Evolutionary conservation across 176 grass and related monocot species (phyloP), one percentile per base, ranked within the genome.

Genomic region (Oryza coarctata): DNA sequence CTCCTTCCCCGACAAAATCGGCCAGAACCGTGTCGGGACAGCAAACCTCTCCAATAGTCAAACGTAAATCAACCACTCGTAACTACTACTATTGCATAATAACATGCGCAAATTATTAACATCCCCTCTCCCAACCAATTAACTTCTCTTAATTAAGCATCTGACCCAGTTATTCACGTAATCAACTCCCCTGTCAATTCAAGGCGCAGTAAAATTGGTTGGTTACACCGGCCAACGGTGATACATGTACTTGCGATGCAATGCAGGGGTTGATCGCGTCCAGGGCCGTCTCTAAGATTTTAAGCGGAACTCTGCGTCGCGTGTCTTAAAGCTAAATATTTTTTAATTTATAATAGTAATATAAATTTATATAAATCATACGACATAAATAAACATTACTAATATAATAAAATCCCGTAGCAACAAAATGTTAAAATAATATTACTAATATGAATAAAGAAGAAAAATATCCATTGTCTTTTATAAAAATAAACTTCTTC

Each of bases 1-100:
- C 62, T 58, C 65, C 6, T 60, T 75, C 40, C 77, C 77, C 63
- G 69, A 75, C 77, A 86, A 80, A 68, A 74, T 68, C 26, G 43
- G 84, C 70, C 84, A 55, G 77, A 80, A 80, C 40, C 40, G 30
- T 66, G 41, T 36, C 38, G 3, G 31, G 65, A 22, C 22, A 71
- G 20, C 39, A 61, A 71, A 14, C 0, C 39, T 34, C 39, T 3
- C 57, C n/a, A 23, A n/a, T 65, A 52, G 25, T 63, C 0, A 55
- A 79, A 1, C 23, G 11, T 5, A 52, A 65, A 70, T 8, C 34
- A 66, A 40, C 64, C 68, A 31, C 63, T 32, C 35, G 27, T 29
- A 28, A n/a, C 43, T 6, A 28, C 14, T 57, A 3, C 20, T 2
- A 57, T 20, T 9, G 6, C 52, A 3, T 5, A 22, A 84, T 33